These are phyloP conservation scores for Tagetes patula DNA, from an alignment of 129 eudicot species.

Conservation along the genomic window DNA sequence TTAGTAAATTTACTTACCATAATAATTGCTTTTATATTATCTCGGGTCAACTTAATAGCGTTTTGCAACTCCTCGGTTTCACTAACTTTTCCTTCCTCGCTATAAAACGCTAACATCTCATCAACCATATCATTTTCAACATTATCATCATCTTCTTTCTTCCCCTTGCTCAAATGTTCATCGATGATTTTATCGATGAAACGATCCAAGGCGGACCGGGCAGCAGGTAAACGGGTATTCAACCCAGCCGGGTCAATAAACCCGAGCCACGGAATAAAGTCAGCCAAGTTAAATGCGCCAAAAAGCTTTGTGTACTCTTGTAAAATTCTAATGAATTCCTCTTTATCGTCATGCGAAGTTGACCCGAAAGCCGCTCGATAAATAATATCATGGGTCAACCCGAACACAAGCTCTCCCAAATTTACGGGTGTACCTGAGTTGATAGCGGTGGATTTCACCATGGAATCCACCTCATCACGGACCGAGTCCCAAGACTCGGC, in stretches of 20 bases:
- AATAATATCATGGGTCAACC: slow-evolving; percentile 64
- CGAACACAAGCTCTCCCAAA: slow-evolving; percentile 76
- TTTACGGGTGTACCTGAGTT: slow-evolving; percentile 50
- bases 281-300: slow-evolving; percentile 85
- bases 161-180: slow-evolving; percentile 57
- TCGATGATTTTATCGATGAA: slow-evolving; percentile 78
- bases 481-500: slow-evolving; percentile 97
- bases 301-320: slow-evolving; percentile 85
- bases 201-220: slow-evolving; percentile 65
- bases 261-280: slow-evolving; percentile 67
- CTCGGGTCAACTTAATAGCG: slow-evolving; percentile 60
- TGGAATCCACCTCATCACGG: slow-evolving; percentile 73
- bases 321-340: slow-evolving; percentile 68
- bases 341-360: slow-evolving; percentile 59
- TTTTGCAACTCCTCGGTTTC: slow-evolving; percentile 67
- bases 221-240: slow-evolving; percentile 51
- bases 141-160: slow-evolving; percentile 19
- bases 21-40: slow-evolving; percentile 40
- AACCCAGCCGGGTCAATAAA: slow-evolving; percentile 80
- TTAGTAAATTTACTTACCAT: slow-evolving; percentile 24
- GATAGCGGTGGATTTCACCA: slow-evolving; percentile 43
- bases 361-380: slow-evolving; percentile 94
- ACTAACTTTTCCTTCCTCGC: slow-evolving; percentile 44
- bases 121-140: slow-evolving; percentile 74
- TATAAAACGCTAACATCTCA: slow-evolving; percentile 68